Conservation (phyloP, 805 yeast genomes). For the Candida argentea region DNA sequence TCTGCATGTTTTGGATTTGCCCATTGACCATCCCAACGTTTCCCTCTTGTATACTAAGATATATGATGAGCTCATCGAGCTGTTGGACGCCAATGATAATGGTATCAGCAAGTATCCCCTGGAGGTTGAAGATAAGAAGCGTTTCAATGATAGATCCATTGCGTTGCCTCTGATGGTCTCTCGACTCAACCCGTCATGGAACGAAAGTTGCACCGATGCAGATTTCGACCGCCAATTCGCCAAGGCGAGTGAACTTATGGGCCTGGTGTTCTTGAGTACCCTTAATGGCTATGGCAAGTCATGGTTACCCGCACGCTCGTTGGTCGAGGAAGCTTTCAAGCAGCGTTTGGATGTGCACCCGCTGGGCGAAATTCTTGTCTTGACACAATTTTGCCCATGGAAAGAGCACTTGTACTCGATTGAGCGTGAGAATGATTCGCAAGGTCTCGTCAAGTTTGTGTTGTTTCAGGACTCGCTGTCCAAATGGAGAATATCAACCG, state of each 20-base stretch:
- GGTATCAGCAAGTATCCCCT: constrained; percentile 67
- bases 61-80: constrained; percentile 82
- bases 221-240: constrained; percentile 57
- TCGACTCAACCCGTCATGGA: constrained; percentile 81
- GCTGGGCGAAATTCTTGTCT: constrained; percentile 64
- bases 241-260: constrained; percentile 75
- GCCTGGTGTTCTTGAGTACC: constrained; percentile 59
- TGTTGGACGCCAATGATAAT: constrained; percentile 93
- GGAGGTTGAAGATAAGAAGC: constrained; percentile 42
- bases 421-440: constrained; percentile 50
- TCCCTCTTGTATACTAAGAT: constrained; percentile 63
- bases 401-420: constrained; percentile 77
- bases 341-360: constrained; percentile 49
- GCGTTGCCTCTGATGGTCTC: constrained; percentile 72
- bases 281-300: constrained; percentile 67
- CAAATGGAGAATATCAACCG: constrained; percentile 85
- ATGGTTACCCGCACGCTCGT: constrained; percentile 83
- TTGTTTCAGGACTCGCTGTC: constrained; percentile 66
- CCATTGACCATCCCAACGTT: constrained; percentile 29
- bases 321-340: constrained; percentile 64
- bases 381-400: constrained; percentile 87
- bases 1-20: constrained; percentile 36
- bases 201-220: constrained; percentile 52
- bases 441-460: constrained; percentile 60
- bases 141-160: constrained; percentile 63